These are phyloP conservation scores for Rostrohypoxylon terebratum DNA, from an alignment of 495 filamentous ascomycete genomes.

Conservation along the genomic window DNA sequence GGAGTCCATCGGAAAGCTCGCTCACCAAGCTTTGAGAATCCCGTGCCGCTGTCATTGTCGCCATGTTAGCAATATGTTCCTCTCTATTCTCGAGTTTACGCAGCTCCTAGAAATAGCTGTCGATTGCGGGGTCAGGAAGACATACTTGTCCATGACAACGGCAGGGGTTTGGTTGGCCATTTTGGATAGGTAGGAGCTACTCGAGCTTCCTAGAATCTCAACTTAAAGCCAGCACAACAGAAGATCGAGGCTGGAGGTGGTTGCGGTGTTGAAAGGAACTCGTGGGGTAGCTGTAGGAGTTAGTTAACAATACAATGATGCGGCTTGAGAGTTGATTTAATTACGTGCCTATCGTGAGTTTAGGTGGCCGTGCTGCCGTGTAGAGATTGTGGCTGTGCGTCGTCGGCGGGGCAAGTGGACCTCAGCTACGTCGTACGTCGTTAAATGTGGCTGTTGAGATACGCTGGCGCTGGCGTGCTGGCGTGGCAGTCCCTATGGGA, in stretches of 20 bases:
- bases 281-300: slow-evolving; percentile 39
- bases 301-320: slow-evolving; percentile 34
- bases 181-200: slow-evolving; percentile 44
- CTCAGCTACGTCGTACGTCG: background rate
- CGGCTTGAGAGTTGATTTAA: slow-evolving; percentile 30
- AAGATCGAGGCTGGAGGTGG: slow-evolving; percentile 2
- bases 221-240: slow-evolving; percentile 4
- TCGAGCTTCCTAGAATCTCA: slow-evolving; percentile 38
- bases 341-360: slow-evolving; percentile 45
- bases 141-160: slow-evolving; percentile 99
- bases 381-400: slow-evolving; percentile 40
- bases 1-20: slow-evolving; percentile 15
- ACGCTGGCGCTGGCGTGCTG: too few species aligned
- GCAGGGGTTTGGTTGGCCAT: slow-evolving; percentile 99
- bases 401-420: slow-evolving; percentile 6
- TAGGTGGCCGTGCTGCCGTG: slow-evolving; percentile 15
- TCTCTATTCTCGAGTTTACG: slow-evolving; percentile 23
- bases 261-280: slow-evolving; percentile 28
- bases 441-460: background rate
- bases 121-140: slow-evolving; percentile 46
- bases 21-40: slow-evolving; percentile 96
- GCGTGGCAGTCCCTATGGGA: background rate
- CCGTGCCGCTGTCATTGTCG: slow-evolving; percentile 80
- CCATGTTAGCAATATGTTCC: slow-evolving; percentile 44
- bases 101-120: slow-evolving; percentile 13